Evolutionary conservation across 306 rosid genomes (phyloP).

Genomic region (Prunus padus): DNA sequence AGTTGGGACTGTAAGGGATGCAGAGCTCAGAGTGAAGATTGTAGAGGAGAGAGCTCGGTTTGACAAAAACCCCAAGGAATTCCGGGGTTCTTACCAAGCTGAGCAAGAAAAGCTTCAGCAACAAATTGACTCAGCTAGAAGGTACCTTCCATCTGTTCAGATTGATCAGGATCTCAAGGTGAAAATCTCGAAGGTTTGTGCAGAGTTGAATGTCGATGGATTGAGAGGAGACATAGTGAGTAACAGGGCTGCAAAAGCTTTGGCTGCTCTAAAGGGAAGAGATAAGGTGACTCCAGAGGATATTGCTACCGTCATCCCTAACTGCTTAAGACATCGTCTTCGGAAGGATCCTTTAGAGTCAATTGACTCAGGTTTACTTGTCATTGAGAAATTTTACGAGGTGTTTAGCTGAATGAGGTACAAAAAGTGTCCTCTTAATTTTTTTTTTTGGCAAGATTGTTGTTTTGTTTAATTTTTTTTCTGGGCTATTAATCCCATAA

Average conservation of each 20-base stretch:
- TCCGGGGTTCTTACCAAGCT: conserved; percentile 54
- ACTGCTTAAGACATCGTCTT: conserved; percentile 94
- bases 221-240: conserved; percentile 93
- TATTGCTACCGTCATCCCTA: conserved; percentile 89
- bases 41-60: conserved; percentile 90
- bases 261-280: conserved; percentile 84
- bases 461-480: conserved; percentile 19
- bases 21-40: conserved; percentile 91
- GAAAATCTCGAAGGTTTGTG: conserved; percentile 80
- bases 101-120: conserved; percentile 76
- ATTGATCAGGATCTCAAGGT: conserved; percentile 79
- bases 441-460: conserved; percentile 33
- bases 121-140: conserved; percentile 73
- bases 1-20: conserved; percentile 93
- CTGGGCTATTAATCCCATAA: conserved; percentile 18
- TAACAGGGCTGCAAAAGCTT: conserved; percentile 88
- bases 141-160: conserved; percentile 57
- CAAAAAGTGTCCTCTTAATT: conserved; percentile 15
- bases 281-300: conserved; percentile 71
- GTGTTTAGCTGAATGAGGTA: conserved; percentile 58
- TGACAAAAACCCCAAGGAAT: conserved; percentile 73
- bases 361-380: conserved; percentile 88
- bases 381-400: conserved; percentile 84
- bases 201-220: conserved; percentile 92
- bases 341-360: conserved; percentile 96